Percentiles rank a stretch among this genome's conserved stretches.
phyloP scores from a whole-genome alignment of 139 green algal genomes.

The Haematococcus lacustris region DNA sequence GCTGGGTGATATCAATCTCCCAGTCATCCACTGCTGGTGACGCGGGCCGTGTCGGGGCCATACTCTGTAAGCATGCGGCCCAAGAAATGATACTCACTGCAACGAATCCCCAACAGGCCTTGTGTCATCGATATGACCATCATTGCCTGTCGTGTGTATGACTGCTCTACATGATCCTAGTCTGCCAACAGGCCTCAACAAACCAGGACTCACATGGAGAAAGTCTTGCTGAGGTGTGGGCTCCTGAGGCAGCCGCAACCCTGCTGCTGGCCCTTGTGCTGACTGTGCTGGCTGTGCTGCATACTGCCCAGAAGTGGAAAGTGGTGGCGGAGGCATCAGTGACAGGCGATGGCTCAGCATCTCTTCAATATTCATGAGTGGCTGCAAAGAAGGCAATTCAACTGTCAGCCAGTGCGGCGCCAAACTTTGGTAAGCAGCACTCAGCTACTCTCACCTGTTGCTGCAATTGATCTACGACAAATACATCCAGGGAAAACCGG shows the following conservation, averaged over 20 bases:
- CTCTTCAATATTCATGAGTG: conserved; percentile 52
- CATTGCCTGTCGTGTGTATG: too few species aligned
- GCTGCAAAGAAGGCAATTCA: conserved; percentile 4
- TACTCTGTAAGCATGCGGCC: too few species aligned
- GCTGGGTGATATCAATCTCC: conserved; percentile 89
- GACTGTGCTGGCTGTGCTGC: not conserved
- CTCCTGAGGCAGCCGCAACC: conserved; percentile 18
- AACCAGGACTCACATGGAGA: too few species aligned
- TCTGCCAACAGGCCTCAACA: too few species aligned
- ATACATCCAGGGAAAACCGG: conserved; percentile 91
- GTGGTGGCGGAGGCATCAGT: conserved; percentile 58
- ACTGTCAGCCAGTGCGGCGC: not conserved
- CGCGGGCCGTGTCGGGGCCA: conserved; percentile 10
- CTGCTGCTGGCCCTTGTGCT: not conserved
- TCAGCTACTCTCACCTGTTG: conserved; percentile 17
- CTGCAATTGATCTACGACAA: conserved; percentile 77
- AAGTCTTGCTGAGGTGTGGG: too few species aligned
- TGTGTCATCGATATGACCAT: too few species aligned
- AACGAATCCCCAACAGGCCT: too few species aligned
- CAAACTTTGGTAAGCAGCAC: too few species aligned
- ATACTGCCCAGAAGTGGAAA: not conserved
- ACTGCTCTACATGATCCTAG: too few species aligned
- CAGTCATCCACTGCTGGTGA: conserved; percentile 76
- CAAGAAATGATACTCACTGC: too few species aligned
- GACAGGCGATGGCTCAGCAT: conserved; percentile 66